Conservation (phyloP, 2,329 filamentous ascomycete genomes). For the Hypoxylon sp. region DNA sequence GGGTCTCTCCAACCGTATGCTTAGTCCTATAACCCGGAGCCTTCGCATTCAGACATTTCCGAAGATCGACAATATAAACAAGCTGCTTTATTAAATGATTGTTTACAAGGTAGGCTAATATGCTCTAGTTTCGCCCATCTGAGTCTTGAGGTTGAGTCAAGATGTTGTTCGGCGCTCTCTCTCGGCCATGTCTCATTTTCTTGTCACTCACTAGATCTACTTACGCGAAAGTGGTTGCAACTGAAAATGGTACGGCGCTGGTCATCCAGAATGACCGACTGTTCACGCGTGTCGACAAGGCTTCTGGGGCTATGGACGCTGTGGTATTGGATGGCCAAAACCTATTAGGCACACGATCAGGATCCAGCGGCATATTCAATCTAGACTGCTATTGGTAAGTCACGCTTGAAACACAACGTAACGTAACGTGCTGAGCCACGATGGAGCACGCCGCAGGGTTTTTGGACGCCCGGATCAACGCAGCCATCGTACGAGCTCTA, state of each 20-base stretch:
- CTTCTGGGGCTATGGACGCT: slow-evolving; percentile 54
- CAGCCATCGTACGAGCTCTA: slow-evolving; percentile 64
- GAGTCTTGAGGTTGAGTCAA: slow-evolving; percentile 35
- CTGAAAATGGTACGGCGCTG: slow-evolving; percentile 52
- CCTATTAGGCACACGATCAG: slow-evolving; percentile 63
- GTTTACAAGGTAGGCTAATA: slow-evolving; percentile 40
- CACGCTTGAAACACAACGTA: slow-evolving; percentile 29
- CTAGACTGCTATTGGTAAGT: slow-evolving; percentile 71
- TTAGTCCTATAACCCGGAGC: slow-evolving; percentile 16
- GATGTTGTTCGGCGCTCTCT: slow-evolving; percentile 35
- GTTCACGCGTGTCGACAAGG: slow-evolving; percentile 55
- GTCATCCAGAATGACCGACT: slow-evolving; percentile 57
- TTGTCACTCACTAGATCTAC: slow-evolving; percentile 31
- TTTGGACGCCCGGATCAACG: slow-evolving; percentile 69
- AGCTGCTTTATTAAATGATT: slow-evolving; percentile 32
- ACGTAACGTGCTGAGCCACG: slow-evolving; percentile 32
- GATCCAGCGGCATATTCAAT: slow-evolving; percentile 67
- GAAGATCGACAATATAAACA: slow-evolving; percentile 43
- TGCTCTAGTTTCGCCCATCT: slow-evolving; percentile 34
- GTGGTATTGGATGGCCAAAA: slow-evolving; percentile 59
- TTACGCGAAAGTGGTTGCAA: slow-evolving; percentile 51
- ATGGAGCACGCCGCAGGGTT: slow-evolving; percentile 63
- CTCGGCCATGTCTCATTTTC: slow-evolving; percentile 29
- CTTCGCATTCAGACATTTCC: slow-evolving; percentile 38
- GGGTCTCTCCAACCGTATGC: slow-evolving; percentile 21